Evolutionary conservation across 1,284 basidiomycete species (phyloP).

Genomic region (Anthracocystis panici-leucophaei): DNA sequence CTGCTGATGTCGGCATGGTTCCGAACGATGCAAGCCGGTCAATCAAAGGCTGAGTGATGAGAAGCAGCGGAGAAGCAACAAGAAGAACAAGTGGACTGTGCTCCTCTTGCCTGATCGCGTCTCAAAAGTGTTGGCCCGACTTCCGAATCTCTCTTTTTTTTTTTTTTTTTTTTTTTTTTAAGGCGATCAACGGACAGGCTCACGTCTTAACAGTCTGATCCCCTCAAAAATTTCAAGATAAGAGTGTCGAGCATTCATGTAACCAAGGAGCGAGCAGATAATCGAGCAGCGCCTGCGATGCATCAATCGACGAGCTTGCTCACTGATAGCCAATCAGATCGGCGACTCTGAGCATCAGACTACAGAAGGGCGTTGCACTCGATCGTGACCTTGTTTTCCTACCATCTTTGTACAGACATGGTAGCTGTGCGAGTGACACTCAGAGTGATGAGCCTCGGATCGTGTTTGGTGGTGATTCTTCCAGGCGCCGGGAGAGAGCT

Average conservation of each 20-base stretch:
- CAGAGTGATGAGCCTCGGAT: not conserved
- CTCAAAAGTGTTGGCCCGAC: slow-evolving; percentile 36
- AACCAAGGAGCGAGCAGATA: slow-evolving; percentile 1
- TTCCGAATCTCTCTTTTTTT: slow-evolving; percentile 19
- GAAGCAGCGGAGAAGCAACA: not conserved
- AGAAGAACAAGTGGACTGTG: not conserved
- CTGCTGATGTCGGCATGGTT: slow-evolving; percentile 8
- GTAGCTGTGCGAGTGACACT: not conserved
- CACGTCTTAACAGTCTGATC: not conserved
- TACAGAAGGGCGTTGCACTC: not conserved
- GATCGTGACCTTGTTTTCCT: not conserved
- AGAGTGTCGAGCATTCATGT: not conserved
- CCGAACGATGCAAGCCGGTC: not conserved
- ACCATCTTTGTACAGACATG: not conserved
- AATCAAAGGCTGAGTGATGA: not conserved
- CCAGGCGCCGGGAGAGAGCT: slow-evolving; percentile 19
- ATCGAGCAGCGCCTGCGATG: not conserved
- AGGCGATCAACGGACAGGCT: not conserved
- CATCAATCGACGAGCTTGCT: not conserved
- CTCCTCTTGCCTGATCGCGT: not conserved
- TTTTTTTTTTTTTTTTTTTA: too few species aligned
- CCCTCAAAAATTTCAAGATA: too few species aligned
- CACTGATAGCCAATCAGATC: slow-evolving; percentile 1
- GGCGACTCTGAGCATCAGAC: not conserved
- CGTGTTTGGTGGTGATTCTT: slow-evolving; percentile 10